These are phyloP conservation scores for Colletotrichum lentis DNA, from an alignment of 2,329 filamentous ascomycete species.

Conservation along the genomic window DNA sequence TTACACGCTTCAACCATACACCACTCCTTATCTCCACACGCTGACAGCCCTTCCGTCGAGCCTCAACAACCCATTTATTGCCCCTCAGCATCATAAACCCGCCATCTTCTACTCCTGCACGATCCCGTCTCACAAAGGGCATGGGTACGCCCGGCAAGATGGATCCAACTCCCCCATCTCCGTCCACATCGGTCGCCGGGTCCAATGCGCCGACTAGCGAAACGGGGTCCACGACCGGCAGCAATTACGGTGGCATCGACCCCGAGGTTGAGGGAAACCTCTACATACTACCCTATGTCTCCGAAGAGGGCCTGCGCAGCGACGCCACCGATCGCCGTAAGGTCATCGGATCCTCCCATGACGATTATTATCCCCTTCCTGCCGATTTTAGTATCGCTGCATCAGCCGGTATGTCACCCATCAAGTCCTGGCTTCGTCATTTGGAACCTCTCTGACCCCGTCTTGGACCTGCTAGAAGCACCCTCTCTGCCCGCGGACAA, in stretches of 20 bases:
- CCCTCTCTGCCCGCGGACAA: background rate
- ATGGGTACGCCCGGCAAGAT: constrained; percentile 22
- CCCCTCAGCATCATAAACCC: background rate
- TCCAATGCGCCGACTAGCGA: constrained; percentile 4
- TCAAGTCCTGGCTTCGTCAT: background rate
- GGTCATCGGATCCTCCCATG: constrained; percentile 28
- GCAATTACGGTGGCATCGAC: constrained; percentile 48
- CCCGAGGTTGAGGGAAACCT: constrained; percentile 49
- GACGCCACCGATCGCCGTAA: constrained; percentile 39
- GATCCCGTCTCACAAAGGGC: background rate
- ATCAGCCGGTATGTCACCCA: constrained; percentile 6
- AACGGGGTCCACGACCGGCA: constrained; percentile 12
- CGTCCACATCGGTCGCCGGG: constrained; percentile 8
- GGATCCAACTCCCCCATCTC: constrained; percentile 22
- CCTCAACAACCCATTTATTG: too few relatives aligned
- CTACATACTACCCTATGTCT: constrained; percentile 44
- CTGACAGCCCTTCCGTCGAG: background rate
- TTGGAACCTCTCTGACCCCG: background rate
- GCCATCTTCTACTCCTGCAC: background rate
- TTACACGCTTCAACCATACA: background rate
- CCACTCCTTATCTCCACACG: background rate
- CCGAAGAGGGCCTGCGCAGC: constrained; percentile 40
- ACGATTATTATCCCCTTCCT: constrained; percentile 36
- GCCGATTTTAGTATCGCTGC: background rate
- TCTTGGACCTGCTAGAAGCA: constrained; percentile 9